phyloP scores from a whole-genome alignment of 2,329 filamentous ascomycete species.

The Neonectria neomacrospora region DNA sequence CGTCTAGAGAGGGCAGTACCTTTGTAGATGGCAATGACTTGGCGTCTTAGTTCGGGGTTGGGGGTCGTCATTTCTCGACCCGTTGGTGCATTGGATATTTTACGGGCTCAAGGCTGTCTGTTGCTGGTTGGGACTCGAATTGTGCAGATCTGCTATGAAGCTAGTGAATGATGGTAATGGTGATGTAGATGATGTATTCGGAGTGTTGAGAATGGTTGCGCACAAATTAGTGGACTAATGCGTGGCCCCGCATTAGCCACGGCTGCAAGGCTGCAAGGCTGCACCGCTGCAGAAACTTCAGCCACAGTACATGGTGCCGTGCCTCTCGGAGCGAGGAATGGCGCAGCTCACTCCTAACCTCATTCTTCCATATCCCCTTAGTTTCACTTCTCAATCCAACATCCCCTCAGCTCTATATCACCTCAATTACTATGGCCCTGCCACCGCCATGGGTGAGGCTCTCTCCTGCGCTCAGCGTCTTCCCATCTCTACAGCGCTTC shows the following conservation, averaged over 20 bases:
- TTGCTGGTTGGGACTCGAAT: neutral
- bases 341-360: neutral
- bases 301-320: constrained; percentile 28
- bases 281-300: constrained; percentile 21
- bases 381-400: constrained; percentile 8
- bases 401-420: neutral
- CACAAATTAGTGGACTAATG: neutral
- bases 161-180: neutral
- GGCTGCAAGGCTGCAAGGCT: constrained; percentile 30
- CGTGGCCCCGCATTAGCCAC: constrained; percentile 34
- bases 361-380: neutral
- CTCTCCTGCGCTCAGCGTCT: constrained; percentile 7
- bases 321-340: neutral
- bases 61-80: constrained; percentile 41
- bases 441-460: neutral
- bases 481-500: constrained; percentile 37
- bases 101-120: neutral
- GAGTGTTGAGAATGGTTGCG: neutral
- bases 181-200: neutral
- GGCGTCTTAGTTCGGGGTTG: constrained; percentile 72
- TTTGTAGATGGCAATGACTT: constrained; percentile 92
- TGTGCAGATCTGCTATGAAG: neutral
- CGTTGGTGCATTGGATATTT: neutral
- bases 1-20: constrained; percentile 58
- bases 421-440: neutral